Percentiles rank a stretch among this genome's conserved stretches.
Conservation (phyloP, 2,329 filamentous ascomycete genomes). For the Scedosporium boydii region DNA sequence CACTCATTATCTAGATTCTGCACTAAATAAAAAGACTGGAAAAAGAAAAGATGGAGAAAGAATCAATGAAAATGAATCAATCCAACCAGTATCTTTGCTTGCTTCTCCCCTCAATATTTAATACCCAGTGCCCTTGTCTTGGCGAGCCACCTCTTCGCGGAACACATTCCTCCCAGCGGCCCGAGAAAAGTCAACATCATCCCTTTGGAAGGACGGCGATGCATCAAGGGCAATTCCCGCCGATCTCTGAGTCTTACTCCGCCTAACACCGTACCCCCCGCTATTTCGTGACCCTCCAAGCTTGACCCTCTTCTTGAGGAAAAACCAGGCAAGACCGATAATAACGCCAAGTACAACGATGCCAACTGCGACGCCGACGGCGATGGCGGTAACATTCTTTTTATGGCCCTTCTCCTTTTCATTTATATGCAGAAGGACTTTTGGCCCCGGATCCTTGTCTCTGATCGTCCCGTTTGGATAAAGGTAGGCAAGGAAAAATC, state of each 20-base stretch:
- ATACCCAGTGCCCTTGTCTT: slow-evolving; percentile 5
- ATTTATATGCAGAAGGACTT: slow-evolving; percentile 3
- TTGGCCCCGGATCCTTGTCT: slow-evolving; percentile 8
- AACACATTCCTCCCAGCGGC: slow-evolving; percentile 7
- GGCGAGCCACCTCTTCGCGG: slow-evolving; percentile 9
- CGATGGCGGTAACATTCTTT: slow-evolving; percentile 8
- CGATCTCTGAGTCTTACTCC: slow-evolving; percentile 10
- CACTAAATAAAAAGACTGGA: not conserved
- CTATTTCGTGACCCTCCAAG: slow-evolving; percentile 9
- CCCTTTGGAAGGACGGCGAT: slow-evolving; percentile 8
- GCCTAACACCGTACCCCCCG: slow-evolving; percentile 7
- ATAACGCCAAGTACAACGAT: slow-evolving; percentile 7
- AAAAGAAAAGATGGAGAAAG: not conserved
- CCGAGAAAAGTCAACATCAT: slow-evolving; percentile 5
- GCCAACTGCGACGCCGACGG: slow-evolving; percentile 10
- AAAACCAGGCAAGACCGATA: slow-evolving; percentile 10
- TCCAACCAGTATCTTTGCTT: not conserved
- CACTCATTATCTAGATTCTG: not conserved
- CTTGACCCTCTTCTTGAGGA: slow-evolving; percentile 8
- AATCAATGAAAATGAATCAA: not conserved
- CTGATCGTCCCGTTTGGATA: slow-evolving; percentile 7
- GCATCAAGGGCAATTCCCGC: slow-evolving; percentile 5
- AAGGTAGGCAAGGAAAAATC: slow-evolving; percentile 9
- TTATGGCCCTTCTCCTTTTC: not conserved
- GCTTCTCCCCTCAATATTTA: not conserved